Conservation (phyloP, 2,329 filamentous ascomycete species). For the Cyclaneusma minus region DNA sequence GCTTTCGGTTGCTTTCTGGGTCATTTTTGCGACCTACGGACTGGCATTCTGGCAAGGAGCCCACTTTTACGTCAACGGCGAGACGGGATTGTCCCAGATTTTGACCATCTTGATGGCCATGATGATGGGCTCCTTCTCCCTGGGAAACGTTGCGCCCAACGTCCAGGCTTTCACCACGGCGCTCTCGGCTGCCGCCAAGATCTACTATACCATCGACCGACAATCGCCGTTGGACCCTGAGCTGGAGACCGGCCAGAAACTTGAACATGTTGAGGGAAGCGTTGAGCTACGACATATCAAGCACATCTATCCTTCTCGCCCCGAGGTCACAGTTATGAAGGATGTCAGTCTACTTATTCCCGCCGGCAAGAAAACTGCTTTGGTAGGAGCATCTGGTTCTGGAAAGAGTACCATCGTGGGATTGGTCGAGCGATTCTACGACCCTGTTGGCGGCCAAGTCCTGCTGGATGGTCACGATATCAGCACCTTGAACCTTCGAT, state of each 20-base stretch:
- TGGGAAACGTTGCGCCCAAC: constrained; percentile 79
- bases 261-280: constrained; percentile 58
- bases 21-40: constrained; percentile 77
- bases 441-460: constrained; percentile 67
- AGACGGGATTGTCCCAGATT: constrained; percentile 52
- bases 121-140: constrained; percentile 82
- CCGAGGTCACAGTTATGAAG: constrained; percentile 80
- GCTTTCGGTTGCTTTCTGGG: constrained; percentile 69
- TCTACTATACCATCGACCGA: constrained; percentile 87
- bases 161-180: constrained; percentile 73
- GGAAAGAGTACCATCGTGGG: constrained; percentile 94
- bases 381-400: constrained; percentile 87
- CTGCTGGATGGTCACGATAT: constrained; percentile 74
- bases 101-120: constrained; percentile 80
- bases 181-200: constrained; percentile 75
- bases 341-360: constrained; percentile 67
- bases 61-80: constrained; percentile 51
- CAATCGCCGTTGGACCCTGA: constrained; percentile 69
- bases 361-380: constrained; percentile 79
- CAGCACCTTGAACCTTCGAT: constrained; percentile 66
- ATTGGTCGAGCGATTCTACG: constrained; percentile 85
- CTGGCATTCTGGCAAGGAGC: constrained; percentile 82
- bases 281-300: constrained; percentile 73
- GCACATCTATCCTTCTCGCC: constrained; percentile 87
- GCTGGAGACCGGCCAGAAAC: constrained; percentile 51